A percentile compares a stretch with the other conserved stretches of the same genome.
These are phyloP conservation scores for Aquilaria sinensis DNA, from an alignment of 345 rosid species.

Conservation along the genomic window DNA sequence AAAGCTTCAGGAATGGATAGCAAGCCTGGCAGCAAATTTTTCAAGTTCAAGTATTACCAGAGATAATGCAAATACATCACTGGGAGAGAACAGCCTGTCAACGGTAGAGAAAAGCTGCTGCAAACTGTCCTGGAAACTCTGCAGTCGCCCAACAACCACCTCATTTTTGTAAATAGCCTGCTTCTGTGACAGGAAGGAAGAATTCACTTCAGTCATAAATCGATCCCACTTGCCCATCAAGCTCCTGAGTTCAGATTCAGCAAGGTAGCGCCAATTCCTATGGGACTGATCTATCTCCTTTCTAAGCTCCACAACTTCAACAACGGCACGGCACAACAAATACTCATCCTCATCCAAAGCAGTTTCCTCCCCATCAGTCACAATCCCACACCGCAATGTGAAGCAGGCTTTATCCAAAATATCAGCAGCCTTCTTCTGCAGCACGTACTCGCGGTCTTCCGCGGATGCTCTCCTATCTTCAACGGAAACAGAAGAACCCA, in stretches of 20 bases:
- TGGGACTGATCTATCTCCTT: not conserved
- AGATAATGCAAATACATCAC: not conserved
- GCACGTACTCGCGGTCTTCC: not conserved
- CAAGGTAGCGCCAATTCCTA: not conserved
- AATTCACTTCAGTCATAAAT: not conserved
- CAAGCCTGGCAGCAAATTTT: not conserved
- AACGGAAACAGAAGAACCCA: not conserved
- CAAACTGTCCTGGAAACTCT: not conserved
- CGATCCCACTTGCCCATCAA: not conserved
- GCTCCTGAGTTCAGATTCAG: not conserved
- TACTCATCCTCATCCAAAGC: not conserved
- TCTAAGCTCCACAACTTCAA: not conserved
- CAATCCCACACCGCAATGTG: not conserved
- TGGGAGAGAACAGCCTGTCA: not conserved
- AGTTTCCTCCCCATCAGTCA: not conserved
- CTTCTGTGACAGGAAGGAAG: not conserved
- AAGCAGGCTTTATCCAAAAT: not conserved
- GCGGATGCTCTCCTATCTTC: not conserved
- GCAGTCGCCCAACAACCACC: not conserved
- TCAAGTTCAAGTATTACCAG: not conserved
- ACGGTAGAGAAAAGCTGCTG: not conserved
- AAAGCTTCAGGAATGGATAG: not conserved
- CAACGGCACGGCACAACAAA: not conserved
- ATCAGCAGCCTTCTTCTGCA: slow-evolving; percentile 1
- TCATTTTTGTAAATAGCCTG: not conserved